These are phyloP conservation scores for Gnetum montanum DNA, from an alignment of 75 land plant genomes.

Conservation along the genomic window DNA sequence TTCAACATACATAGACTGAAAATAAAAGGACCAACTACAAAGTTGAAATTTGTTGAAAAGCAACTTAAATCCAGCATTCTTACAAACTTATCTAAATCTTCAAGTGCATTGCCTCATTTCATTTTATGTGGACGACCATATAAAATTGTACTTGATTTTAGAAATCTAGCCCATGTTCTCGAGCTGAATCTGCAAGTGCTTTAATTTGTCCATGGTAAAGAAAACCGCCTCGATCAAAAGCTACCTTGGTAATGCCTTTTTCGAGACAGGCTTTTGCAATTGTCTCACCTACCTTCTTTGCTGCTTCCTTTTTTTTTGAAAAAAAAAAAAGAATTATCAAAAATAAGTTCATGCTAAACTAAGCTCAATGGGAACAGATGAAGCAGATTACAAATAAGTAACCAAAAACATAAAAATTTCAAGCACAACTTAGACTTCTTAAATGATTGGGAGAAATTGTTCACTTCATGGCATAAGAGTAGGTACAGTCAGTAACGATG, in stretches of 20 bases:
- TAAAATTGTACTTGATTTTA: constrained; percentile 5
- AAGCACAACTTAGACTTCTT: too few species aligned
- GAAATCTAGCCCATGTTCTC: constrained; percentile 76
- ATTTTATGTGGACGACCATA: too few species aligned
- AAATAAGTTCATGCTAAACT: not conserved
- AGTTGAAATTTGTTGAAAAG: too few species aligned
- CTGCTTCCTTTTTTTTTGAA: constrained; percentile 60
- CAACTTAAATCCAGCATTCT: too few species aligned
- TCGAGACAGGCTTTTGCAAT: constrained; percentile 77
- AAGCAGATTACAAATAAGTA: not conserved
- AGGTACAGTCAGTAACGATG: too few species aligned
- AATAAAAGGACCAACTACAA: too few species aligned
- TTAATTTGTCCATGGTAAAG: constrained; percentile 83
- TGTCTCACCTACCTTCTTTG: constrained; percentile 69
- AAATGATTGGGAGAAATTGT: too few species aligned
- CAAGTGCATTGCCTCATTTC: too few species aligned
- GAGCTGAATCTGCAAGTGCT: constrained; percentile 84
- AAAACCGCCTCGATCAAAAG: constrained; percentile 89
- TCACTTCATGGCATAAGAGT: too few species aligned
- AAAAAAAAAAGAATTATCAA: not conserved
- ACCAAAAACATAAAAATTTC: too few species aligned
- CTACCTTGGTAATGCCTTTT: constrained; percentile 88
- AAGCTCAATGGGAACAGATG: not conserved
- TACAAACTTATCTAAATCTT: too few species aligned
- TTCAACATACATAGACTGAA: too few species aligned